These are phyloP conservation scores for Citrullus mucosospermus DNA, from an alignment of 306 rosid species.

Conservation along the genomic window DNA sequence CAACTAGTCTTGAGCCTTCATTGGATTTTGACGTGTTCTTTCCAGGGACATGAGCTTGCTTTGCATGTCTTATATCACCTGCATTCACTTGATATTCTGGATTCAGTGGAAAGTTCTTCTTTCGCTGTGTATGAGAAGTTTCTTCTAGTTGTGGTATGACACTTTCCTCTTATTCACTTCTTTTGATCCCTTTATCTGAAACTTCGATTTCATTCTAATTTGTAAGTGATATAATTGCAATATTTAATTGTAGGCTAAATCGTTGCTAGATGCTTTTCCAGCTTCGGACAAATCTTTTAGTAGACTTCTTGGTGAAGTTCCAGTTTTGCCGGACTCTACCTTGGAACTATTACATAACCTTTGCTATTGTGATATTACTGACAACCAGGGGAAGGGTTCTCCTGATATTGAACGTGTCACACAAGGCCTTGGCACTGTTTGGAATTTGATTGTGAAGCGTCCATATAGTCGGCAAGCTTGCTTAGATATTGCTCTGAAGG, in stretches of 20 bases:
- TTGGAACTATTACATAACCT: constrained; percentile 65
- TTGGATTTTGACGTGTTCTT: constrained; percentile 15
- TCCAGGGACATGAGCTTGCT: constrained; percentile 91
- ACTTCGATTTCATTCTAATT: constrained; percentile 6
- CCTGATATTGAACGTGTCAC: constrained; percentile 91
- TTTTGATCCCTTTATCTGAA: not conserved
- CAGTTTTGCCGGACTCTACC: constrained; percentile 64
- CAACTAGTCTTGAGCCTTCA: not conserved
- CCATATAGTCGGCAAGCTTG: constrained; percentile 74
- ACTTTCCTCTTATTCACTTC: constrained; percentile 13
- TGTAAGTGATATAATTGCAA: constrained; percentile 10
- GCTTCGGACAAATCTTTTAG: constrained; percentile 94
- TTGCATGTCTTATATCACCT: constrained; percentile 81
- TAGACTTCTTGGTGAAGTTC: constrained; percentile 92
- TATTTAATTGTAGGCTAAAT: constrained; percentile 49
- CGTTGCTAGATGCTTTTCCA: constrained; percentile 70
- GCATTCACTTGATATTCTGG: constrained; percentile 42
- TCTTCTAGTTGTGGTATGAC: constrained; percentile 75
- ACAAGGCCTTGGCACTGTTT: constrained; percentile 94
- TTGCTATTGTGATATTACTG: constrained; percentile 58
- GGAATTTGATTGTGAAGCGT: constrained; percentile 93
- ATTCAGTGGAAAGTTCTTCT: constrained; percentile 42
- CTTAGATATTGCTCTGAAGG: constrained; percentile 80
- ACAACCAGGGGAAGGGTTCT: constrained; percentile 46
- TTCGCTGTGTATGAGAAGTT: constrained; percentile 65